Conservation (phyloP, 164 flowering plant species). For the Houttuynia cordata region DNA sequence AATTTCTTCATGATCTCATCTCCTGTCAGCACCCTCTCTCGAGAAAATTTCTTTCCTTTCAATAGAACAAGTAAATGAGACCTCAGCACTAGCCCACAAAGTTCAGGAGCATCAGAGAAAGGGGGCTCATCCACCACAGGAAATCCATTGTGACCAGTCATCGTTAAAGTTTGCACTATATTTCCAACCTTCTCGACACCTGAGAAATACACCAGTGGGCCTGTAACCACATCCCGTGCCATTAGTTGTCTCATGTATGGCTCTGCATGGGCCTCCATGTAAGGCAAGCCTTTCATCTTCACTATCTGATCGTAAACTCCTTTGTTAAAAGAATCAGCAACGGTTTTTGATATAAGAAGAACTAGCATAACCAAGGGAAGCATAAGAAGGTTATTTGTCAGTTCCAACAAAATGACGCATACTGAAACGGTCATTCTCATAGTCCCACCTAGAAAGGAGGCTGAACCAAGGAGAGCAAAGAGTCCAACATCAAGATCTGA, state of each 20-base stretch:
- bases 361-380: constrained; percentile 87
- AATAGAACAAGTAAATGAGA: constrained; percentile 79
- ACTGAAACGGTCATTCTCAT: constrained; percentile 98
- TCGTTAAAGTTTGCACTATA: constrained; percentile 35
- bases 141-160: constrained; percentile 71
- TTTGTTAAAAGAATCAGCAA: constrained; percentile 76
- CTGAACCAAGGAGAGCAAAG: constrained; percentile 85
- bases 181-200: constrained; percentile 78
- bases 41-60: constrained; percentile 47
- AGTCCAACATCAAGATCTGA: constrained; percentile 62
- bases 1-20: constrained; percentile 29
- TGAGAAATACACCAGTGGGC: constrained; percentile 56
- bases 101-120: constrained; percentile 52
- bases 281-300: constrained; percentile 84
- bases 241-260: constrained; percentile 82
- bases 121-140: constrained; percentile 93
- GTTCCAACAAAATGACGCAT: constrained; percentile 87
- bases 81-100: constrained; percentile 76
- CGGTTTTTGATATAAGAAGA: constrained; percentile 88
- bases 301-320: constrained; percentile 91
- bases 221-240: constrained; percentile 79
- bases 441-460: constrained; percentile 91
- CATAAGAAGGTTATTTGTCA: constrained; percentile 74
- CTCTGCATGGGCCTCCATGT: constrained; percentile 81
- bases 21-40: constrained; percentile 24